Conservation (phyloP, 768 basidiomycete species). For the Lentinula boryana region DNA sequence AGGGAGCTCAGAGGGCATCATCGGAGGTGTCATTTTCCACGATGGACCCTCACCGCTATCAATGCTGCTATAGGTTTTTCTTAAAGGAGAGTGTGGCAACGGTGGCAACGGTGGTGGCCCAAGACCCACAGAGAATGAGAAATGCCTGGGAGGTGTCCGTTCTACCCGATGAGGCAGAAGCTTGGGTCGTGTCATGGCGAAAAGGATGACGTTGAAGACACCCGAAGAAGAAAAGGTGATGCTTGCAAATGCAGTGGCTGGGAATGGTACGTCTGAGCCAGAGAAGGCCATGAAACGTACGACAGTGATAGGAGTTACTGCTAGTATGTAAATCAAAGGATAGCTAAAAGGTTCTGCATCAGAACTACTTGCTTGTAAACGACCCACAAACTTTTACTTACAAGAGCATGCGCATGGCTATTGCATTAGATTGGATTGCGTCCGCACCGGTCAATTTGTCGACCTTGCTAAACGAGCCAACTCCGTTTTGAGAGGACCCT, state of each 20-base stretch:
- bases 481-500: neutral
- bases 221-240: constrained; percentile 34
- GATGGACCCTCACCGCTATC: neutral
- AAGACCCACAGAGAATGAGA: neutral
- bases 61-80: neutral
- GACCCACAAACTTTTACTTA: constrained; percentile 15
- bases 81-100: neutral
- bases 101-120: neutral
- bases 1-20: neutral
- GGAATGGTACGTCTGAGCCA: constrained; percentile 24
- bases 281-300: constrained; percentile 29
- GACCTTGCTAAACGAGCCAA: neutral
- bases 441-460: neutral
- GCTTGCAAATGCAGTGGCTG: constrained; percentile 28
- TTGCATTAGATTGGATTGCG: constrained; percentile 4
- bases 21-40: neutral
- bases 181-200: constrained; percentile 30
- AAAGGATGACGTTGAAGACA: constrained; percentile 33
- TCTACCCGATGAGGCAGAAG: constrained; percentile 21
- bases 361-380: neutral
- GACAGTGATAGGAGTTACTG: constrained; percentile 33
- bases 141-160: neutral
- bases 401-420: constrained; percentile 34
- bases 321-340: constrained; percentile 31
- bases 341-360: constrained; percentile 20